Percentiles rank a stretch among this genome's conserved stretches.
phyloP scores from a whole-genome alignment of 1,139 yeast species.

The Debaryomycetaceae sp. region DNA sequence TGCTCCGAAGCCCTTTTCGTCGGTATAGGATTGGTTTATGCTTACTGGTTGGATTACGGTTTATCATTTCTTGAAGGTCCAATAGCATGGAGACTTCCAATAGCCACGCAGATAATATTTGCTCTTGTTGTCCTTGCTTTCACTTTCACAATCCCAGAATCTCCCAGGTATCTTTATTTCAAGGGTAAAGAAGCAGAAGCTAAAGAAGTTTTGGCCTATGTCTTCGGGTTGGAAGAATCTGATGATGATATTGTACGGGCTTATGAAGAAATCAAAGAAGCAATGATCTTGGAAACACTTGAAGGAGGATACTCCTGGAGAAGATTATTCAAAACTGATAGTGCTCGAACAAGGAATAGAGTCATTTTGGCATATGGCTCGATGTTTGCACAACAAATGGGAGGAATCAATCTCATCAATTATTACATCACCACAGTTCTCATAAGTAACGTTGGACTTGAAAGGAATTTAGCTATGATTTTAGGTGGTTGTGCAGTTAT shows the following conservation, averaged over 20 bases:
- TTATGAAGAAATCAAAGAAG: conserved; percentile 1
- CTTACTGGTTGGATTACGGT: conserved; percentile 22
- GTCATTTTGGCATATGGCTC: conserved; percentile 11
- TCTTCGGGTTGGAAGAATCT: not conserved
- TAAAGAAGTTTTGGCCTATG: not conserved
- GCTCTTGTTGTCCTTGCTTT: conserved; percentile 15
- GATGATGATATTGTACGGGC: conserved; percentile 1
- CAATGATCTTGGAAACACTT: not conserved
- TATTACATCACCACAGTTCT: conserved; percentile 14
- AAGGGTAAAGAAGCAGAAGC: conserved; percentile 1
- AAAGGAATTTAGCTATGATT: conserved; percentile 10
- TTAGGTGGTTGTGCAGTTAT: conserved; percentile 13
- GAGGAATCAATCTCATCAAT: conserved; percentile 14
- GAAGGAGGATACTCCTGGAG: not conserved
- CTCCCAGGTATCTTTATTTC: not conserved
- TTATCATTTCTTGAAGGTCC: conserved; percentile 11
- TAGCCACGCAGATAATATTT: conserved; percentile 26
- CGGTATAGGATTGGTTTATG: conserved; percentile 38
- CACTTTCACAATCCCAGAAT: conserved; percentile 9
- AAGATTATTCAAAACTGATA: not conserved
- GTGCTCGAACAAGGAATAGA: conserved; percentile 9
- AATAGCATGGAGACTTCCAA: conserved; percentile 30
- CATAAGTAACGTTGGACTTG: conserved; percentile 12
- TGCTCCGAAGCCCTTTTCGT: conserved; percentile 43
- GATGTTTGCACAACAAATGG: conserved; percentile 12